Base-by-base conservation (phyloP, 805 yeast genomes). In the Pichia eremophila region DNA sequence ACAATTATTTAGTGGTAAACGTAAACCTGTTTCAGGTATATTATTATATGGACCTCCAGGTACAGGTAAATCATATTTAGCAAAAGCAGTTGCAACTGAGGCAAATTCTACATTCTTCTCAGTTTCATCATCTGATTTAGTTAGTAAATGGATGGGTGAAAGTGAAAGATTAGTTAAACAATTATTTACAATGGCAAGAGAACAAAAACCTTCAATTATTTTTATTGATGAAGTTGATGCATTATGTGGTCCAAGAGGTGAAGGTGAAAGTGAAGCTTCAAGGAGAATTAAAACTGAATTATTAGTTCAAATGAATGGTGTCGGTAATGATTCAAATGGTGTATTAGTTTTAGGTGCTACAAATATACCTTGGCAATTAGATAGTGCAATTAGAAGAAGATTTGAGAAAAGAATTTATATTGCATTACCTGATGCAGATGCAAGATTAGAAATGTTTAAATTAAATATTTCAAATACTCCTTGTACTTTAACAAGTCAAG, bases 141-240 rank as follows among this genome's bases (percentile, higher is more conserved):
- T 93, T 4, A 84, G 95, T 55, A 93, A 93, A 66, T 93, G 99
- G 99, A 91, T 91, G 97, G 99, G 99, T 58, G 99, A 93, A 65
- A 83, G 95, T 27, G 99, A 93, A 66, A 80, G 98, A 66, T 77
- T 93, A 48, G 98, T 93, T 28, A 93, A 91, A 65, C 97, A 93
- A 62, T 73, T 93, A 53, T 93, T 93, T 67, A 77, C 83, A 34
- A 87, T 91, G 95, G 99, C 99, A 6, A 75, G 99, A 54, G 99
- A 93, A 64, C 85, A 83, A 61, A 90, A 87, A 61, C 99, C 99
- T 1, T 81, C 95, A 0, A 95, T 93, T 56, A 93, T 93, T 44
- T 93, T 93, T 65, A 93, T 93, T 47, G 99, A 93, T 69, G 99
- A 93, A 66, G 97, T 93, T 35, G 99, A 93, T 67, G 98, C 99